Evolutionary conservation across 2,329 filamentous ascomycete genomes (phyloP).

Genomic region (Macrophomina tecta): DNA sequence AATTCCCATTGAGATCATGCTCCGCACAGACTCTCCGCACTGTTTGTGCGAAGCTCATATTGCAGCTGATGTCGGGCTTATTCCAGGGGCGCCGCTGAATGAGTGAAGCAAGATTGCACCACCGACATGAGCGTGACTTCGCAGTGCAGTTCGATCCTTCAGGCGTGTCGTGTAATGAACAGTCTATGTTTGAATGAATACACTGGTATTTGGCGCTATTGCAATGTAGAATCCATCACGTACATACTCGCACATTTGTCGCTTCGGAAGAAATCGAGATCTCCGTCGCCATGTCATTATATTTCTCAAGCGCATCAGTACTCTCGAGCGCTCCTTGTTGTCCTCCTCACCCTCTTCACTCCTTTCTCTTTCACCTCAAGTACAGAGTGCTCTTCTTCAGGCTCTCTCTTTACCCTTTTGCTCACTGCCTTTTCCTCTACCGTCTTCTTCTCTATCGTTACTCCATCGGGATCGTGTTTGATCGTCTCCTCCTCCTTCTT

Average conservation of each 20-base stretch:
- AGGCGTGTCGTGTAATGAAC: no score
- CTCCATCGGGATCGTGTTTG: conserved; percentile 20
- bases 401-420: conserved; percentile 50
- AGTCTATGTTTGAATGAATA: no score
- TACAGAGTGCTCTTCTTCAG: conserved; percentile 47
- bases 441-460: conserved; percentile 29
- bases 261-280: neutral
- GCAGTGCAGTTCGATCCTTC: no score
- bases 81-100: no score
- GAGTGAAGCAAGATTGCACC: no score
- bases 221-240: no score
- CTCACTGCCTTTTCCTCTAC: conserved; percentile 35
- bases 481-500: conserved; percentile 49
- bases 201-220: no score
- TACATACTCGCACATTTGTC: neutral
- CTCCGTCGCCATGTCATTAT: neutral
- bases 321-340: conserved; percentile 28
- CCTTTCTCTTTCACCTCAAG: conserved; percentile 47
- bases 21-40: neutral
- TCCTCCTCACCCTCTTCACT: conserved; percentile 45
- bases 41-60: neutral
- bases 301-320: neutral
- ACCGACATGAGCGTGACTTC: no score
- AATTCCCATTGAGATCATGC: neutral
- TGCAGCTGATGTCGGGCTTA: neutral